Base-by-base conservation (phyloP, 768 basidiomycete species). In the Boletus subparvulus region DNA sequence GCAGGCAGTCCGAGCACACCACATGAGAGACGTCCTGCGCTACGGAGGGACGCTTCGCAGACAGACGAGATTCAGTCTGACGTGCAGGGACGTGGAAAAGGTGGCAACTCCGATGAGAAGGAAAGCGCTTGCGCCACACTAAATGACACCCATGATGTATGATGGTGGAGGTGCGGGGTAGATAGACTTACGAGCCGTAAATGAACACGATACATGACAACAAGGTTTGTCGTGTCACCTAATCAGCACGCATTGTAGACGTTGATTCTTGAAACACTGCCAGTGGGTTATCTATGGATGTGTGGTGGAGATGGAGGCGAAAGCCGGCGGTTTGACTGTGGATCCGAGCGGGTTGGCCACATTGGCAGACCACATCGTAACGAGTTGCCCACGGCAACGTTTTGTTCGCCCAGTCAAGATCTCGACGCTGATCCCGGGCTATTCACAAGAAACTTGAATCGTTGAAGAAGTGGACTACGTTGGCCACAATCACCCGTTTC, bases 81-180 rank as follows among this genome's bases (percentile, higher is more conserved):
- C 94, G 2, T 96, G 90, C 68, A 80, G 94, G 50, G 89, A 90
- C 65, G 88, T 94, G 3, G 80, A 78, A 53, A 88, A 82, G 65
- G 86, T 92, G 24, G 56, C 52, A 21, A 53, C 37, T 55, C 44
- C 54, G 21, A 33, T 58, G 45, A 28, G 26, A 26, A 49, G 24
- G n/a, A n/a, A 19, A 36, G 42, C 24, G 30, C 28, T 48, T 44
- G 39, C 42, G 33, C 55, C 37, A 26, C 30, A 26, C 8, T 50
- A 43, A n/a, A 37, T 30, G 48, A 16, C 33, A 40, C 37, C 11
- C 33, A 14, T 35, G 37, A 39, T 39, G 39, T 11, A 7, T 36
- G 39, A 40, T 40, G 40, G 40, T 19, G 46, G 33, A 32, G 13
- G 46, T 33, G 32, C 14, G 21, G 47, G 47, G 28, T 16, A 13